Evolutionary conservation across 768 basidiomycete genomes (phyloP).

Genomic region (Boletus coccyginus): DNA sequence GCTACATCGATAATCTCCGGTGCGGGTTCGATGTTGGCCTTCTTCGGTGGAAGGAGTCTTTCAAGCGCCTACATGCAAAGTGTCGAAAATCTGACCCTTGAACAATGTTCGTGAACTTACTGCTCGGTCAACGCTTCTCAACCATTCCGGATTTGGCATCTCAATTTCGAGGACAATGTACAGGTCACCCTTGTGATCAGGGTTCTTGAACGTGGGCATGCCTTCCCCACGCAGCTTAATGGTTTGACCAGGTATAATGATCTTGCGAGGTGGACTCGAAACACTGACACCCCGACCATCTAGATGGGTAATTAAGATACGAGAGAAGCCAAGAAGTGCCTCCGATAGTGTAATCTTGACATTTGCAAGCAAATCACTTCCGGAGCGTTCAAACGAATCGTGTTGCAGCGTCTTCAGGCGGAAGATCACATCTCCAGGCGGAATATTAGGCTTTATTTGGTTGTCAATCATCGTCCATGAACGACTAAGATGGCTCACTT

Average conservation of each 20-base stretch:
- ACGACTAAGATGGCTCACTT: constrained; percentile 43
- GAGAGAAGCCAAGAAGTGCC: constrained; percentile 91
- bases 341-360: constrained; percentile 90
- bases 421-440: constrained; percentile 91
- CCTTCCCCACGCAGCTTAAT: constrained; percentile 83
- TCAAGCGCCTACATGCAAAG: constrained; percentile 52
- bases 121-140: constrained; percentile 56
- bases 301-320: constrained; percentile 86
- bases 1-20: constrained; percentile 71
- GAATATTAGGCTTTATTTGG: constrained; percentile 69
- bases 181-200: constrained; percentile 73
- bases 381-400: constrained; percentile 78
- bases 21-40: constrained; percentile 65
- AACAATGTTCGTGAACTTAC: constrained; percentile 35
- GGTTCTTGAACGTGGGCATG: constrained; percentile 75
- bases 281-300: constrained; percentile 91
- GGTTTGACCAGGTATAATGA: constrained; percentile 70
- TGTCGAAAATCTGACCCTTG: constrained; percentile 1
- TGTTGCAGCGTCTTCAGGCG: constrained; percentile 67
- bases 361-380: constrained; percentile 74
- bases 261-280: constrained; percentile 67
- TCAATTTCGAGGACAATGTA: constrained; percentile 83
- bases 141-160: constrained; percentile 83
- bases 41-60: constrained; percentile 72
- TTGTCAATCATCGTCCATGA: constrained; percentile 5